A percentile compares a stretch with the other conserved stretches of the same genome.
These are phyloP conservation scores for Lolium multiflorum DNA, from an alignment of 176 grass and related monocot species.

Conservation along the genomic window DNA sequence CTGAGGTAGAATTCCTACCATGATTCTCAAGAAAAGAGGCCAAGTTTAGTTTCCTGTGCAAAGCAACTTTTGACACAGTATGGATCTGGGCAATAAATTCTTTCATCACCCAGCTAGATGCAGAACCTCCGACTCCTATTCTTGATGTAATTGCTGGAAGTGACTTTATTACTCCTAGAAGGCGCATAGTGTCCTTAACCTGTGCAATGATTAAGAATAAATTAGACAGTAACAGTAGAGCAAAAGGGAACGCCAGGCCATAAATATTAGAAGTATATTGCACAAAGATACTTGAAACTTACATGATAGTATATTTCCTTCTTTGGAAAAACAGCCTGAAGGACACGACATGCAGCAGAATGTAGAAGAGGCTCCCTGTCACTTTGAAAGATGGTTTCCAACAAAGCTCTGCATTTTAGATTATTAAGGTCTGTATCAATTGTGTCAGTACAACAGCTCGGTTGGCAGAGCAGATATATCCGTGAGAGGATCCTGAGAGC, in stretches of 20 bases:
- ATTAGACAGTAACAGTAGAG: constrained; percentile 18
- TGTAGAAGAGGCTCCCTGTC: constrained; percentile 86
- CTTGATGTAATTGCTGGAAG: constrained; percentile 84
- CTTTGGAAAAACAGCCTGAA: constrained; percentile 91
- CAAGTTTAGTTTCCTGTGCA: constrained; percentile 81
- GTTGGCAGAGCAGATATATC: constrained; percentile 76
- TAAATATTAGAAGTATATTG: constrained; percentile 20
- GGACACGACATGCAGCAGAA: constrained; percentile 76
- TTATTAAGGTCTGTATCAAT: constrained; percentile 67
- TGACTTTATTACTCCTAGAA: constrained; percentile 85
- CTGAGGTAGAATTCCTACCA: constrained; percentile 56
- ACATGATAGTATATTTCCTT: constrained; percentile 95
- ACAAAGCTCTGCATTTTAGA: constrained; percentile 70
- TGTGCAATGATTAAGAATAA: constrained; percentile 47
- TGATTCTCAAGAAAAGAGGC: constrained; percentile 82
- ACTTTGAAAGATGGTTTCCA: constrained; percentile 96
- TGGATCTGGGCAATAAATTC: constrained; percentile 95
- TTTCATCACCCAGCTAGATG: constrained; percentile 92
- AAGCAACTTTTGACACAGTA: constrained; percentile 85
- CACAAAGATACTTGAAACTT: constrained; percentile 41
- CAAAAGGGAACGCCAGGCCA: constrained; percentile 22
- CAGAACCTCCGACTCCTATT: constrained; percentile 89
- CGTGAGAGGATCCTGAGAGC: constrained; percentile 81
- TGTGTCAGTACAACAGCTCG: constrained; percentile 46
- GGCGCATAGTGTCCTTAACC: constrained; percentile 93